Base-by-base conservation (phyloP, 371 early-diverging fungal species). In the Rhizopus stolonifer region DNA sequence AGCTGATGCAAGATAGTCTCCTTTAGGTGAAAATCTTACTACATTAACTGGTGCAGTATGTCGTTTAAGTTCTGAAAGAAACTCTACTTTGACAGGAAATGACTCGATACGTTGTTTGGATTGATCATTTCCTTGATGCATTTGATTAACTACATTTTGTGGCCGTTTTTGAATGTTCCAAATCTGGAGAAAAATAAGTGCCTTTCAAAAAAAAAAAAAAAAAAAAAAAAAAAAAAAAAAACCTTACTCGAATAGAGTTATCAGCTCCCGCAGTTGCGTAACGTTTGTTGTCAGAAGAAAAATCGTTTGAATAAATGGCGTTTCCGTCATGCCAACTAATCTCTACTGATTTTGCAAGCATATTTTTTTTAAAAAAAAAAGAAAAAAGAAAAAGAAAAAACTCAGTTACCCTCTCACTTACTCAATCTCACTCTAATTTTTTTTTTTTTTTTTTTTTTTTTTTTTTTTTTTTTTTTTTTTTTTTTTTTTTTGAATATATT, bases 261-360 rank as follows among this genome's bases (percentile, higher is more conserved):
- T 97, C 96, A 26, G 89, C 95, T 38, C 98, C 98, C 29, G 89
- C 90, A 10, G 96, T 96, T 3, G 95, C 96, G 46, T 95, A 82
- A 32, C 93, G 79, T 40, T 33, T 49, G 29, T 68, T 65, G 52
- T 73, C 72, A 48, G 89, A 84, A 58, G 94, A 90, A 70, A 95
- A 98, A 72, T 96, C 93, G 19, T 87, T 84, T 39, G 93, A 89
- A 75, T 91, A 94, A 36, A 98, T 84, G 18, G 96, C 90, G 61
- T 88, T 79, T 48, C 84, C 86, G 58, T 89, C 93, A 68, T 98
- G 98, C 98, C 98, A 96, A 58, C 89, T 87, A 64, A 97, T 93
- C 70, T 93, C 91, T 1, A 94, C 64, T 7, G 92, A 85, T 64
- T 65, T 65, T 36, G 60, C 56, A 36, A 65, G 49, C 60, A 60